phyloP scores from a whole-genome alignment of 1,284 basidiomycete genomes.

The Ganoderma leucocontextum region DNA sequence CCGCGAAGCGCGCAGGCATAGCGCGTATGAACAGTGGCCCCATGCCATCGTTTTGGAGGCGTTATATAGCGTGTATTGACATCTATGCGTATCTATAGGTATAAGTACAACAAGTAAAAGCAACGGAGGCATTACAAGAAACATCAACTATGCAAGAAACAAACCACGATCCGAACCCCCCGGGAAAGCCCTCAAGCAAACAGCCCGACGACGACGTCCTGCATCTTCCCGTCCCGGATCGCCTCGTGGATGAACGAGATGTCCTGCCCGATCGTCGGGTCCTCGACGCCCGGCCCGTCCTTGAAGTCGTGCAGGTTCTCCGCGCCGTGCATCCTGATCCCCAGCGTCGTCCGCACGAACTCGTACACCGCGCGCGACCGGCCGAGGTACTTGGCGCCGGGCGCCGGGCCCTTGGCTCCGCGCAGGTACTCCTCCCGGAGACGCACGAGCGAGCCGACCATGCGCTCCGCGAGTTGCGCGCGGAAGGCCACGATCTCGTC shows the following conservation, averaged over 20 bases:
- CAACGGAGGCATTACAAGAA: not conserved
- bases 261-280: conserved; percentile 70
- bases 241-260: conserved; percentile 77
- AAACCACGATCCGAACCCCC: too few relatives aligned
- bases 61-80: too few relatives aligned
- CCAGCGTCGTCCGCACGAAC: conserved; percentile 71
- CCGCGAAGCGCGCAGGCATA: too few relatives aligned
- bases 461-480: conserved; percentile 53
- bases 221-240: conserved; percentile 77
- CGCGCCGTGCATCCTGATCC: conserved; percentile 76
- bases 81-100: conserved; percentile 9
- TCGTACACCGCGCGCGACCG: conserved; percentile 74
- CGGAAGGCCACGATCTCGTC: conserved; percentile 60
- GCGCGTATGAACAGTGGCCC: too few relatives aligned
- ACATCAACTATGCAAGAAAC: not conserved
- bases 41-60: too few relatives aligned
- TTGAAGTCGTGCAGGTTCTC: conserved; percentile 69
- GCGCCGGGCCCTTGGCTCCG: conserved; percentile 60
- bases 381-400: conserved; percentile 68
- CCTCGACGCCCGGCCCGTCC: conserved; percentile 64
- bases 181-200: too few relatives aligned
- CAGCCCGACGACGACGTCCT: conserved; percentile 60
- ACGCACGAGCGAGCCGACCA: conserved; percentile 53
- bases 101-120: conserved; percentile 15
- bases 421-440: conserved; percentile 63